Conservation (phyloP, 176 grass and related monocot genomes). For the Musa itinerans region DNA sequence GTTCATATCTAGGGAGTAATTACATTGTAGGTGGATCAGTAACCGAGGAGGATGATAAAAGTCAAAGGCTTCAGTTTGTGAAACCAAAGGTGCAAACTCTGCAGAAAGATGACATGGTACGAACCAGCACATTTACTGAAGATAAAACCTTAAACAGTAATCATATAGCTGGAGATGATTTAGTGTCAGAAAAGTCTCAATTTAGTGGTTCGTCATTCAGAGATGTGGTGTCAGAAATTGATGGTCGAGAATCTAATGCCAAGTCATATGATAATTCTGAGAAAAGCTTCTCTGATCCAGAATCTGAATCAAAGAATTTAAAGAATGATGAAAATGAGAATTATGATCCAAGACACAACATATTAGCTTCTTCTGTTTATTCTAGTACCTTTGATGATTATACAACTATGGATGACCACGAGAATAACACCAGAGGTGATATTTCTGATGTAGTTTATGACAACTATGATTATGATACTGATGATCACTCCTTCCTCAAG, state of each 20-base stretch:
- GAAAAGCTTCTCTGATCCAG: not conserved
- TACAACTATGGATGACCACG: conserved; percentile 25
- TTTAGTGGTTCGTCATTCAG: conserved; percentile 6
- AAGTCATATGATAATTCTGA: not conserved
- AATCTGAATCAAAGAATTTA: not conserved
- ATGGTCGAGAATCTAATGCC: not conserved
- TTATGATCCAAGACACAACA: not conserved
- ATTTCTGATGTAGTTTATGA: conserved; percentile 47
- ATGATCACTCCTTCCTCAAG: conserved; percentile 17
- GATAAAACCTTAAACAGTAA: not conserved
- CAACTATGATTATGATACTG: conserved; percentile 57
- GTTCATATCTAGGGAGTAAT: conserved; percentile 17
- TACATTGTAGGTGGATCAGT: conserved; percentile 20
- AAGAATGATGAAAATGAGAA: not conserved
- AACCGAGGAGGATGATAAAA: not conserved
- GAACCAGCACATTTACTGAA: not conserved
- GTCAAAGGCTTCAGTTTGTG: not conserved
- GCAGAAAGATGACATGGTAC: not conserved
- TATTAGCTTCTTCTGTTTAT: conserved; percentile 21
- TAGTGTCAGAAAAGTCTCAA: conserved; percentile 10
- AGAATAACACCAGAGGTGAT: conserved; percentile 21
- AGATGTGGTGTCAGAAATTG: not conserved
- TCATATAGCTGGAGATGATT: not conserved
- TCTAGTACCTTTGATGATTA: conserved; percentile 19
- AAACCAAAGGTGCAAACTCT: not conserved